Base-by-base conservation (phyloP, 768 basidiomycete genomes). In the Tulasnella sp. region DNA sequence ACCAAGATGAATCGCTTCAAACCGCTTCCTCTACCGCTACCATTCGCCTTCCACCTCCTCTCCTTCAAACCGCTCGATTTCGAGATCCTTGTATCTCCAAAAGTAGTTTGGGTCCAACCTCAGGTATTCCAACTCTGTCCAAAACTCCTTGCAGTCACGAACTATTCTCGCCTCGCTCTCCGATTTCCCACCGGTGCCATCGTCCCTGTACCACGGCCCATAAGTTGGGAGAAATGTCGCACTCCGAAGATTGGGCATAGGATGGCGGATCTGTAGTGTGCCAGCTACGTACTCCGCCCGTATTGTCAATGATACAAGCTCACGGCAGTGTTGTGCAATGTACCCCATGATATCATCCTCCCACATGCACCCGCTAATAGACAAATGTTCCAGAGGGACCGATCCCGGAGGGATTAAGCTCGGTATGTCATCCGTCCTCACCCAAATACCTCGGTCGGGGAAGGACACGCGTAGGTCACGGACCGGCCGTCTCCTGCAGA, bases 241-340 rank as follows among this genome's bases (percentile, higher is more conserved):
- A 3, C 21, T 19, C 19, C 21, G 48, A 52, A 52, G 48, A 1
- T n/a, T 19, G 10, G 48, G 48, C 48, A 52, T 52, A 2, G 18
- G 24, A 52, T 52, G 2, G 24, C 48, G 48, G 1, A 2, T 24
- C 21, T 1, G 6, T 3, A 52, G 18, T 52, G 4, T 24, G 1
- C 48, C 48, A n/a, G 6, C 4, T 9, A 3, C 2, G 21, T 9
- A 3, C 18, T 9, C 3, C 3, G 24, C 48, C 18, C 18, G 18
- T 2, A 52, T 92, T 93, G 21, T 52, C 48, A 68, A 36, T 31
- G 62, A 68, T 34, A 27, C 31, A 8, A 62, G 58, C n/a, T 62
- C 4, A 6, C 18, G 58, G 24, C 58, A 62, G 58, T 62, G 58
- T 1, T n/a, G 58, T 27, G 58, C 24, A 27, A 62, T 62, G 24